Percentiles rank a stretch among this genome's conserved stretches.
These are phyloP conservation scores for Trichoderma cornu-damae DNA, from an alignment of 2,329 filamentous ascomycete genomes.

Conservation along the genomic window DNA sequence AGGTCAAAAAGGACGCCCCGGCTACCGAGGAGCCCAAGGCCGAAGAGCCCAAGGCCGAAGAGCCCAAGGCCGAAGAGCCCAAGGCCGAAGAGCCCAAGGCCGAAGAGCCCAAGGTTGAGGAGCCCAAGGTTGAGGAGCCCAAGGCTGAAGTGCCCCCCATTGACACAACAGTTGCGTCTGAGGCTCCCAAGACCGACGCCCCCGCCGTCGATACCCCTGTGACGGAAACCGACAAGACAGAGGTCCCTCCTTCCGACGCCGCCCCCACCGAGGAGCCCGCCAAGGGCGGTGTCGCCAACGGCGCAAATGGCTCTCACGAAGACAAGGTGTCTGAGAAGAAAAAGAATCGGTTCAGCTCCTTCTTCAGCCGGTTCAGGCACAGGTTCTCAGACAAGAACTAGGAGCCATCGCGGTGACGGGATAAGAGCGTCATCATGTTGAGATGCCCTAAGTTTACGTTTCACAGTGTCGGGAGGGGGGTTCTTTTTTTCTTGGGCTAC, in stretches of 20 bases:
- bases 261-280: conserved; percentile 18
- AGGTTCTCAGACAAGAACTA: conserved; percentile 38
- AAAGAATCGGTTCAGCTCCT: conserved; percentile 58
- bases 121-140: conserved; percentile 3
- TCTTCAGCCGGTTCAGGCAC: conserved; percentile 54
- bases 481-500: conserved; percentile 32
- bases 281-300: conserved; percentile 23
- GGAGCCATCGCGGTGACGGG: conserved; percentile 9
- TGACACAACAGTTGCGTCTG: conserved; percentile 15
- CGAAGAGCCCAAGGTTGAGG: conserved; percentile 10
- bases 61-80: conserved; percentile 8
- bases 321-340: conserved; percentile 43
- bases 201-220: conserved; percentile 19
- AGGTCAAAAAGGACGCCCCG: conserved; percentile 31
- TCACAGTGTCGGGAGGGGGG: conserved; percentile 25
- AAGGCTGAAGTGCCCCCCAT: conserved; percentile 15
- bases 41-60: conserved; percentile 8
- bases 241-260: conserved; percentile 12
- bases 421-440: conserved; percentile 15
- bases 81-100: conserved; percentile 12
- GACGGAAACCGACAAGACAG: conserved; percentile 22
- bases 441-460: conserved; percentile 15
- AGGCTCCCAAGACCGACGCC: conserved; percentile 19
- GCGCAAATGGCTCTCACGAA: conserved; percentile 19
- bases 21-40: not conserved